Percentiles rank a stretch among this genome's conserved stretches.
These are phyloP conservation scores for Ceratobasidium sp. DNA, from an alignment of 1,284 basidiomycete species.

Conservation along the genomic window DNA sequence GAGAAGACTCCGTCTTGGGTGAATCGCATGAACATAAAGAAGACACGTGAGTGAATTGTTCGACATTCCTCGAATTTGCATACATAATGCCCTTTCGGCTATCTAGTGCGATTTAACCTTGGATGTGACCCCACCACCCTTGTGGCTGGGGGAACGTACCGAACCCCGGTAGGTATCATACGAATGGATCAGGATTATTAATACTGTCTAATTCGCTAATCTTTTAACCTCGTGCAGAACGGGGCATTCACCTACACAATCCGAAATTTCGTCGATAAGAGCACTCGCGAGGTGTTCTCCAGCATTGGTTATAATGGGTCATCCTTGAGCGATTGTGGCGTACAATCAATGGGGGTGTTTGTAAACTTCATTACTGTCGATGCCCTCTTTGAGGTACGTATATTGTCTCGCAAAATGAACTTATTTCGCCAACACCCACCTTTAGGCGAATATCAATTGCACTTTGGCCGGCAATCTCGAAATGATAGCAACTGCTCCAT, in stretches of 20 bases:
- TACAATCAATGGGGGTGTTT: constrained; percentile 2
- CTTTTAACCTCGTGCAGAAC: not conserved
- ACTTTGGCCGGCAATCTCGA: not conserved
- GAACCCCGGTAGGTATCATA: not conserved
- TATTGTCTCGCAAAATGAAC: not conserved
- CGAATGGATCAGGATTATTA: too few relatives aligned
- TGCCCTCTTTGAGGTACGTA: not conserved
- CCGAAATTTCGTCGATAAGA: not conserved
- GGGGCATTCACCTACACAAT: not conserved
- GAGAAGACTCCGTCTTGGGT: not conserved
- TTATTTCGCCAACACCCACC: not conserved
- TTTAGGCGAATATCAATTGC: constrained; percentile 1
- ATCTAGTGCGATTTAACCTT: not conserved
- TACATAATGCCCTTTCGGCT: not conserved
- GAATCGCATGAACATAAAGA: constrained; percentile 2
- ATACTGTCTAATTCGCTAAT: too few relatives aligned
- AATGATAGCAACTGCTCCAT: not conserved
- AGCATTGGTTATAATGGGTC: not conserved
- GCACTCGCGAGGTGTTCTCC: not conserved
- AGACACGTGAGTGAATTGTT: not conserved
- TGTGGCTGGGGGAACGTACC: constrained; percentile 2
- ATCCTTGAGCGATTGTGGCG: not conserved
- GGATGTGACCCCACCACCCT: constrained; percentile 11
- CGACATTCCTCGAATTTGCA: not conserved
- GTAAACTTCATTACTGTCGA: not conserved